Conservation (phyloP, 2,329 filamentous ascomycete species). For the Epichloe gansuensis region DNA sequence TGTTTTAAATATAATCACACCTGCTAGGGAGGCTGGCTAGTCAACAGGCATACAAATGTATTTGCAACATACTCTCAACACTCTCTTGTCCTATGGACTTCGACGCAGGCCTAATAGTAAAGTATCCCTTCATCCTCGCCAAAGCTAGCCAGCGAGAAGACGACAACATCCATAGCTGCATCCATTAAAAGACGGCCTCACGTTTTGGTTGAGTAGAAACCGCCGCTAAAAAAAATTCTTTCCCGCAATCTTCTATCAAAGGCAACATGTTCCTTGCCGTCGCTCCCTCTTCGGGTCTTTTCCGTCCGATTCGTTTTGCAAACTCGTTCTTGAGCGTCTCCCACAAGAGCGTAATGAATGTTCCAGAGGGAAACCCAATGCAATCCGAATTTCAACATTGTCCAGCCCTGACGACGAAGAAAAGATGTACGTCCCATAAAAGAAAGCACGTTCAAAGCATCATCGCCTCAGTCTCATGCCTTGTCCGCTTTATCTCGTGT, state of each 20-base stretch:
- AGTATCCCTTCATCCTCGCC: not conserved
- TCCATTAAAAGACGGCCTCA: conserved; percentile 5
- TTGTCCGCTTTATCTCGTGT: conserved; percentile 13
- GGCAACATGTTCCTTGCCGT: not conserved
- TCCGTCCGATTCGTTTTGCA: conserved; percentile 11
- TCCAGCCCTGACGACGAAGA: conserved; percentile 13
- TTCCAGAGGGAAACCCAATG: conserved; percentile 11
- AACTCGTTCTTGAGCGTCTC: not conserved
- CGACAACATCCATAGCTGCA: not conserved
- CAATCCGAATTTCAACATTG: conserved; percentile 14
- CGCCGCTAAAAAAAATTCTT: not conserved
- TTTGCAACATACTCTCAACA: not conserved
- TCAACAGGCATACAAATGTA: not conserved
- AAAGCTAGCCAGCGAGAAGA: not conserved
- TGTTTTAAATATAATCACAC: no score
- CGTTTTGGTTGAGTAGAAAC: not conserved
- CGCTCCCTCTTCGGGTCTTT: conserved; percentile 1
- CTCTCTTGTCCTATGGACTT: not conserved
- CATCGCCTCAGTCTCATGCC: conserved; percentile 15
- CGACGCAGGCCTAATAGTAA: not conserved
- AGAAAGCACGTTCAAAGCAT: conserved; percentile 12
- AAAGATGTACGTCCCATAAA: conserved; percentile 17
- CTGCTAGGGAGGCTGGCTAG: not conserved
- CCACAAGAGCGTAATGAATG: conserved; percentile 9
- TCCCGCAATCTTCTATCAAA: conserved; percentile 1